These are phyloP conservation scores for Blastobotrys illinoisensis DNA, from an alignment of 1,139 yeast species.

Conservation along the genomic window DNA sequence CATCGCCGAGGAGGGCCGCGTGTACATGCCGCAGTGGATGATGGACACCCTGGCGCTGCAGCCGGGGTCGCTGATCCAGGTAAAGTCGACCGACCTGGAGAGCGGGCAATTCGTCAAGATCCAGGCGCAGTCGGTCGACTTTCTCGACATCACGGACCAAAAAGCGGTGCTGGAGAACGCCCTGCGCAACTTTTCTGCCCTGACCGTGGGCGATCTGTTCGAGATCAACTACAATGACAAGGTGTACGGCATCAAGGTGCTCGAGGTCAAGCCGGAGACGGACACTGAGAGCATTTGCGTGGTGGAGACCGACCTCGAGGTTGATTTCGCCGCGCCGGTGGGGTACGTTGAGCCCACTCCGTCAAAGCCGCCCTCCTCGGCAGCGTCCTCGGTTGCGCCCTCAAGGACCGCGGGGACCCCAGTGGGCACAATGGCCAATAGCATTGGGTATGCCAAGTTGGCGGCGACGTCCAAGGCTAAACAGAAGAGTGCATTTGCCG, in stretches of 20 bases:
- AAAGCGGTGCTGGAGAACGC: constrained; percentile 95
- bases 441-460: constrained; percentile 50
- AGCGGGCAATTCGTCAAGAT: constrained; percentile 85
- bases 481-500: constrained; percentile 40
- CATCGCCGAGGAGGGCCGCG: constrained; percentile 95
- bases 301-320: constrained; percentile 92
- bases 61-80: constrained; percentile 75
- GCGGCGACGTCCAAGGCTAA: constrained; percentile 9
- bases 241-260: constrained; percentile 71
- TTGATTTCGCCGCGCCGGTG: constrained; percentile 98
- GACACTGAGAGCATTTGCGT: constrained; percentile 71
- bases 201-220: constrained; percentile 79
- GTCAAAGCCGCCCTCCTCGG: constrained; percentile 14
- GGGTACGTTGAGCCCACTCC: constrained; percentile 83
- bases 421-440: constrained; percentile 70
- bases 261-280: constrained; percentile 82
- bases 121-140: constrained; percentile 92
- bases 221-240: constrained; percentile 82
- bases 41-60: constrained; percentile 65
- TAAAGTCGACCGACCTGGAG: constrained; percentile 70
- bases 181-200: constrained; percentile 79
- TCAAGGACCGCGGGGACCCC: constrained; percentile 28
- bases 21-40: constrained; percentile 96
- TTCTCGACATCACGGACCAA: constrained; percentile 90
- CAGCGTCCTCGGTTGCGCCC: constrained; percentile 21